Base-by-base conservation (phyloP, 495 filamentous ascomycete genomes). In the Schizothecium vesticola region DNA sequence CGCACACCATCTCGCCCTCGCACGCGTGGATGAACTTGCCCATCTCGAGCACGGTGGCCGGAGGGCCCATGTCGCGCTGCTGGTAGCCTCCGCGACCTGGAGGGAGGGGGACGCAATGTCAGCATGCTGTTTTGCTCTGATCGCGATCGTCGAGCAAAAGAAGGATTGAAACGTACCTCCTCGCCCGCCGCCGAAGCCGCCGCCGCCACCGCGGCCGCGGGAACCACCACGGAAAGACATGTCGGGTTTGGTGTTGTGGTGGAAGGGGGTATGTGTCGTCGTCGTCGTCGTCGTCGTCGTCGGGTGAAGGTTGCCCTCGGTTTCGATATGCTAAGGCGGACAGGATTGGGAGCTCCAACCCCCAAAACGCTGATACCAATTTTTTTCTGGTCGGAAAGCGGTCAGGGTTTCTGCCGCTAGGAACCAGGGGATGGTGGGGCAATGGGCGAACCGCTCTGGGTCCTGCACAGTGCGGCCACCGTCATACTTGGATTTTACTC, bases 1-100 rank as follows among this genome's bases (percentile, higher is more conserved):
- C 87, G 89, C 93, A 96, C 69, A 99, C 88, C 82, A 99, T 92
- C 80, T 99, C 95, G 75, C 95, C 94, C 80, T 99, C 95, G 80
- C 91, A 93, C 51, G 92, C 87, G 81, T 99, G 95, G 76, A 97
- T 79, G 80, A 98, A 94, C 72, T 86, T 85, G 75, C 95, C 95
- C 90, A 99, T 92, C 83, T 97, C 82, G n/a, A 83, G 77, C 66
- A 87, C 83, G 28, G 69, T 72, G 62, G 80, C 82, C 23, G 85
- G 85, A 71, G 85, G 85, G 68, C 85, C 85, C 68, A 81, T 78
- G 74, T 86, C 84, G 57, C 83, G 80, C 65, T 82, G 79, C 64
- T 79, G 77, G 76, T 80, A 87, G 59, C 85, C 85, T 67, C 83
- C 84, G 51, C 85, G 84, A 62, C 84, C 84, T 85, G 61, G 8